Evolutionary conservation across 768 basidiomycete genomes (phyloP), one percentile per base, ranked within the genome.

Genomic region (Xanthoconium stramineum): DNA sequence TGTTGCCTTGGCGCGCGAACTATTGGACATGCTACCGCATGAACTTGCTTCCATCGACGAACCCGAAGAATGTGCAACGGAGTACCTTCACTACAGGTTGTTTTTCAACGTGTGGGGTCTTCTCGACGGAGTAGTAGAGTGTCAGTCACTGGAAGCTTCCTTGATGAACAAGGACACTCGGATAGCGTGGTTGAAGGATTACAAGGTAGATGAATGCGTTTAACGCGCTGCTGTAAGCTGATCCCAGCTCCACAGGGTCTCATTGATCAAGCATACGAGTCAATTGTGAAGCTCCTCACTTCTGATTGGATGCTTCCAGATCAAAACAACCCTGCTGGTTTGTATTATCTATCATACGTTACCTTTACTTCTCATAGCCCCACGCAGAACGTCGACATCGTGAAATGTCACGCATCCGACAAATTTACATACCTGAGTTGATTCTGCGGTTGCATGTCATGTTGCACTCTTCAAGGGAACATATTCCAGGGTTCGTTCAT

Each of bases 371-470:
- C 36, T 53, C 28, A 62, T 47, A 10, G n/a, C n/a, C 4, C n/a
- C 44, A 5, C 80, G 83, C 72, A 40, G 80, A 85, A 46, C 79
- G 78, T 8, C 79, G 88, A 29, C 77, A 76, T 24, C 75, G 76
- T 20, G 91, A 95, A 58, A 80, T 96, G 45, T 73, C 81, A 13
- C 83, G 88, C n/a, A 88, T 96, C 50, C 84, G 94, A 40, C 87
- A 94, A 64, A 84, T 95, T 32, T 95, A 88, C 70, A 77, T 97
- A 28, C 96, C 94, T 0, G 94, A 97, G 68, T 78, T 98, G 20
- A 83, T 98, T 62, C 79, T 98, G 60, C 84, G 92, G 20, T 74
- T 98, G 3, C 94, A 98, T 65, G 76, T 81, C 43, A 74, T 88
- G 48, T 74, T 98, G 12, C 80, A 83, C 56, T 72, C 77, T 35